Evolutionary conservation across 108 stramenopile genomes (phyloP).

Genomic region (Nitzschia sp.): DNA sequence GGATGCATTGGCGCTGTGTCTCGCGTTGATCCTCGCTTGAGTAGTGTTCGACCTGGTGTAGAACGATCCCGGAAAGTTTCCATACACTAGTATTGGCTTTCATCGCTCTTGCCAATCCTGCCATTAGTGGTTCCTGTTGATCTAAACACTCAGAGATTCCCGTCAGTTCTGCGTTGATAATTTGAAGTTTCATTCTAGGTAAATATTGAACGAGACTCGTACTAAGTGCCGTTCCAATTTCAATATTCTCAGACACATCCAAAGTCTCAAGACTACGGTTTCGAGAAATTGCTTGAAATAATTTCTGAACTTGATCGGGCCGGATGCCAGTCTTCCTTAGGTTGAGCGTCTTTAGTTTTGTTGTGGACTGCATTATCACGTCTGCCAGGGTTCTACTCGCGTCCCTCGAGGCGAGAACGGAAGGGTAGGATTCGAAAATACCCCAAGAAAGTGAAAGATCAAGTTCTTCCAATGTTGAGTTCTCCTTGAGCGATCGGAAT

Average conservation of each 20-base stretch:
- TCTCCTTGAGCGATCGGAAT: not conserved
- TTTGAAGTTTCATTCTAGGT: not conserved
- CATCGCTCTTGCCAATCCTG: not conserved
- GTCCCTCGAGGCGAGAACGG: not conserved
- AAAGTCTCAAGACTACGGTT: not conserved
- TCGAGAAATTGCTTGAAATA: not conserved
- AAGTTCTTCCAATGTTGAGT: not conserved
- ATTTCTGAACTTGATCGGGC: not conserved
- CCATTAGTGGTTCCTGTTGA: not conserved
- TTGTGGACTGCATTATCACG: not conserved
- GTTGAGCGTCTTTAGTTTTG: not conserved
- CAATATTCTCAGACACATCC: not conserved
- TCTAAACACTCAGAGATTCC: slow-evolving; percentile 1
- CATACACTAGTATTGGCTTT: not conserved
- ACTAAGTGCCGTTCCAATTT: not conserved
- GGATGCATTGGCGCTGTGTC: not conserved
- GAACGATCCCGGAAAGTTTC: not conserved
- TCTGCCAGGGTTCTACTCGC: not conserved
- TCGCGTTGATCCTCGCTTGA: not conserved
- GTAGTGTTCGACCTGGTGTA: not conserved
- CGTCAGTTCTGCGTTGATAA: not conserved
- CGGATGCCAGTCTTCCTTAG: not conserved
- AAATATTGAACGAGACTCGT: not conserved
- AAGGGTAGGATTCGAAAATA: not conserved
- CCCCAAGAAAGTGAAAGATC: slow-evolving; percentile 3